Evolutionary conservation across 352 stramenopile species (phyloP).

Genomic region (Phytophthora foliorum): DNA sequence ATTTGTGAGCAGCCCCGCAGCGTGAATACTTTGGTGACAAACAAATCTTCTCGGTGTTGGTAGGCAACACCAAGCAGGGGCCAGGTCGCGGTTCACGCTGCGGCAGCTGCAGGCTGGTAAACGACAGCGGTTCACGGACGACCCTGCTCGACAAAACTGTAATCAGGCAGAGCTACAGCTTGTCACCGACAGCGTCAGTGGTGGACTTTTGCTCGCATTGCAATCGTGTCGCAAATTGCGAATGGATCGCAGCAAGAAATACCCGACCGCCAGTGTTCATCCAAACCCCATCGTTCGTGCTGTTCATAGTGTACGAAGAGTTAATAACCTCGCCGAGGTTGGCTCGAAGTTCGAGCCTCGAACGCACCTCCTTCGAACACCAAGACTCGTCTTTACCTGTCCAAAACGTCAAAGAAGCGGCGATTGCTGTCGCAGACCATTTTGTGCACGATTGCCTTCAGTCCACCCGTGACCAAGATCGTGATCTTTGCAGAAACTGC

Average conservation of each 20-base stretch:
- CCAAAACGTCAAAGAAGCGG: background rate
- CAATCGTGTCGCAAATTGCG: background rate
- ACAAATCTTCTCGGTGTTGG: constrained; percentile 12
- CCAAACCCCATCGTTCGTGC: background rate
- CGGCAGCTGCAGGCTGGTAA: constrained; percentile 1
- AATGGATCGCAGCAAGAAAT: constrained; percentile 24
- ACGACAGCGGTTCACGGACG: constrained; percentile 7
- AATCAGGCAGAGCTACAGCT: constrained; percentile 25
- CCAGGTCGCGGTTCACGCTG: background rate
- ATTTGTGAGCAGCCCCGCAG: background rate
- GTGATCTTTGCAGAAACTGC: too few relatives aligned
- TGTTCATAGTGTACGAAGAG: constrained; percentile 5
- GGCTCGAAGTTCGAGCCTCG: too few relatives aligned
- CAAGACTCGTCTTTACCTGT: constrained; percentile 4
- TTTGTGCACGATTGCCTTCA: background rate
- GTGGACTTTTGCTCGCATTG: constrained; percentile 10
- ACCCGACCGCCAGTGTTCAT: too few relatives aligned
- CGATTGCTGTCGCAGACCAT: background rate
- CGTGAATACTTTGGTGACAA: constrained; percentile 5
- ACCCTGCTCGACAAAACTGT: constrained; percentile 37
- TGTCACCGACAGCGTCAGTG: constrained; percentile 9
- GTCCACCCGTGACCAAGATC: background rate
- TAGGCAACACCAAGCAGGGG: constrained; percentile 8
- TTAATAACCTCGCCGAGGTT: too few relatives aligned
- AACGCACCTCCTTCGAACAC: background rate